Conservation (phyloP, 2,329 filamentous ascomycete species). For the Aspergillus ibericus region DNA sequence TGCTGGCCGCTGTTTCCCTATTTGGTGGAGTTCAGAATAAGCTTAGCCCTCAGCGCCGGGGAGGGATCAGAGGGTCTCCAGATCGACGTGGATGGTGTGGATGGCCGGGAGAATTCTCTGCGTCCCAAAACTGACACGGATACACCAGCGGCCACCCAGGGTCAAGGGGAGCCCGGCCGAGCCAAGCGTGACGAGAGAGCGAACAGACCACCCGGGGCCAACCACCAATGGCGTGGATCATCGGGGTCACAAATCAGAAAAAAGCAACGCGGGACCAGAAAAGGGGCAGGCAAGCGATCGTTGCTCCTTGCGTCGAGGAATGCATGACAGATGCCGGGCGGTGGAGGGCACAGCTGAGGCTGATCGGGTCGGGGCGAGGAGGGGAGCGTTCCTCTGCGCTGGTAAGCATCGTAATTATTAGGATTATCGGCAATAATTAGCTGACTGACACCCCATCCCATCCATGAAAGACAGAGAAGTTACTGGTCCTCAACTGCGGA, state of each 20-base stretch:
- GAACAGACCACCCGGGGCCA: slow-evolving; percentile 1
- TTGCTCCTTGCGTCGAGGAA: slow-evolving; percentile 17
- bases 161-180: not conserved
- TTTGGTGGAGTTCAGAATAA: slow-evolving; percentile 23
- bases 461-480: no score
- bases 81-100: slow-evolving; percentile 1
- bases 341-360: slow-evolving; percentile 4
- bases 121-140: not conserved
- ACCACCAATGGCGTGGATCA: no score
- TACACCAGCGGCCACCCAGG: not conserved
- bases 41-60: slow-evolving; percentile 18
- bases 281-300: slow-evolving; percentile 16
- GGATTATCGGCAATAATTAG: not conserved
- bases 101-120: not conserved
- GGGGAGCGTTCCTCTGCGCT: not conserved
- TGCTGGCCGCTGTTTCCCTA: slow-evolving; percentile 14
- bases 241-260: not conserved
- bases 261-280: slow-evolving; percentile 3
- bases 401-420: slow-evolving; percentile 2
- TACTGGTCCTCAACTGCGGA: no score
- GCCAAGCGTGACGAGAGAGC: not conserved
- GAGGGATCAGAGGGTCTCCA: slow-evolving; percentile 6
- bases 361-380: slow-evolving; percentile 1
- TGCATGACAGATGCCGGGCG: slow-evolving; percentile 18
- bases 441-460: no score